Evolutionary conservation across 1,284 basidiomycete species (phyloP), one percentile per base, ranked within the genome.

Genomic region (Cutaneotrichosporon daszewskae): DNA sequence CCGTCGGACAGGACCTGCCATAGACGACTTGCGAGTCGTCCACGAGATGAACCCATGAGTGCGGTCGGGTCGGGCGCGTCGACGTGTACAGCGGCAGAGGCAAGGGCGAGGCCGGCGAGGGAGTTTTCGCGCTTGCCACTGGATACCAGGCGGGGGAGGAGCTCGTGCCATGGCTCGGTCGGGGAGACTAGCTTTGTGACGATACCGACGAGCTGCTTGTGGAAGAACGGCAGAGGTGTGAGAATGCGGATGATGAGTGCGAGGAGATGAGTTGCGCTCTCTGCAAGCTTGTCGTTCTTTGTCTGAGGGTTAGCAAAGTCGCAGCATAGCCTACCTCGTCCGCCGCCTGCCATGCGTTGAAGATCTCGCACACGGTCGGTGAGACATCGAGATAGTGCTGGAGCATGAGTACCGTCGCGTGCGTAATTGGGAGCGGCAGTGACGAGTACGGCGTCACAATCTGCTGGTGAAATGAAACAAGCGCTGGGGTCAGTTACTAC

Each of bases 331-430:
- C 42, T 36, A 72, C 68, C 51, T 62, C 59, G 23, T 64, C 55
- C 9, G 64, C 68, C 2, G 61, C 46, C 35, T 64, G 58, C 71
- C 71, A 73, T 4, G 60, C 57, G 29, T 57, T 54, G 43, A 72
- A 71, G 38, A 73, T 55, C 46, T 73, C 71, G 13, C 68, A 66
- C 8, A 58, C 60, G 3, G 57, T 61, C 2, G 71, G 68, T 5
- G 66, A 69, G 13, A 59, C 48, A 32, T 68, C 64, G 19, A 71
- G 58, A 46, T 71, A 73, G 39, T 73, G 66, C 47, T 71, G 68
- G 2, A 69, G 49, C 32, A 73, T 60, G 18, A 66, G 53, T n/a
- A 72, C 64, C 3, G 63, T 60, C 0, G 64, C 57, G 43, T 73
- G 62, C 5, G 58, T 59, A 43, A 72, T 67, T 2, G 66, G 34